Base-by-base conservation (phyloP, 345 rosid species). In the Moricandia moricandioides region DNA sequence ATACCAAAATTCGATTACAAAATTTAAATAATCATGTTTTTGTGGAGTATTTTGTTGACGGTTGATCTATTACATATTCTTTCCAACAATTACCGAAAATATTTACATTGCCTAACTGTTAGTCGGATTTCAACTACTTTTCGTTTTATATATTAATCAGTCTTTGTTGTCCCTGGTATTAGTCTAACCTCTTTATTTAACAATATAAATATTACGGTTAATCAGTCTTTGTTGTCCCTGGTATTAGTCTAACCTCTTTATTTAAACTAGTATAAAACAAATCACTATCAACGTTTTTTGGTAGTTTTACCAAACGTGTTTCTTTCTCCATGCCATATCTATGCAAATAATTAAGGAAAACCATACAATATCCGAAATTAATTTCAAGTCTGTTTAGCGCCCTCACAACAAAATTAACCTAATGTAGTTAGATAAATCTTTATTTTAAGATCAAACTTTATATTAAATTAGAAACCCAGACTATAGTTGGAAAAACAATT, bases 301-400 rank as follows among this genome's bases (percentile, higher is more conserved):
- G 33, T 43, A 13, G 59, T 65, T 30, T 30, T n/a, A 57, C 72
- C 24, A 18, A 66, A 66, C 78, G 60, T 74, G 78, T 57, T 65
- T 43, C 65, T 30, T 56, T 73, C 33, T 56, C 59, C 35, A 30
- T 30, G 60, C 59, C 33, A 56, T 40, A 55, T 11, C 13, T 52
- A 26, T 1, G 2, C 31, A 64, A 64, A 54, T 37, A 64, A 16
- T 55, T 0, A 11, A 54, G 8, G 30, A 35, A 70, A 39, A 40
- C 33, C 10, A 13, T 39, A 63, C 16, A 27, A 61, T n/a, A 60
- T 45, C 59, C 14, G 6, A 60, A 27, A 14, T 12, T 18, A 69
- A 14, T 57, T n/a, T 29, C 13, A 7, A 7, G 17, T 43, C 51
- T 13, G 51, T 47, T 47, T 55, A 55, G 60, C 2, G 24, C 30